phyloP scores from a whole-genome alignment of 768 basidiomycete species.

The Kwoniella europaea region DNA sequence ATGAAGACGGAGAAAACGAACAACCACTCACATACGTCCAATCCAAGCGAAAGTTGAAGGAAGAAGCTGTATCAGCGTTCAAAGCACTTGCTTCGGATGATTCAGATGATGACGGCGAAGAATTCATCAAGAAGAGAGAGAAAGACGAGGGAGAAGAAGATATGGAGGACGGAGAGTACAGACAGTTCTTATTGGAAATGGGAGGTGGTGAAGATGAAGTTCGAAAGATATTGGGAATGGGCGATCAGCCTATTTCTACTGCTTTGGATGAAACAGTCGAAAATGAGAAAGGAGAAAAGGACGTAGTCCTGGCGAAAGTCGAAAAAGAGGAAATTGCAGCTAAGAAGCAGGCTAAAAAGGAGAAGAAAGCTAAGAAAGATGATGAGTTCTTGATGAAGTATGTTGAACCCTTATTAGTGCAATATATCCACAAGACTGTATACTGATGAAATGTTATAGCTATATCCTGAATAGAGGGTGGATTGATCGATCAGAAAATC shows the following conservation, averaged over 20 bases:
- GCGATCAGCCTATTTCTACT: constrained; percentile 32
- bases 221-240: constrained; percentile 66
- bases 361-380: constrained; percentile 68
- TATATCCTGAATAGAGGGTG: constrained; percentile 98
- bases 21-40: constrained; percentile 70
- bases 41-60: constrained; percentile 74
- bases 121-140: constrained; percentile 66
- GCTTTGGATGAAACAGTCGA: constrained; percentile 44
- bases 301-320: background rate
- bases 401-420: constrained; percentile 51
- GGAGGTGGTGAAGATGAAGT: constrained; percentile 73
- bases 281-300: constrained; percentile 39
- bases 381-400: constrained; percentile 91
- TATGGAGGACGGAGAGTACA: constrained; percentile 83
- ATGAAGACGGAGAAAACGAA: constrained; percentile 40
- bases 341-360: constrained; percentile 54
- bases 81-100: constrained; percentile 60
- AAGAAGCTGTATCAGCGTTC: constrained; percentile 86
- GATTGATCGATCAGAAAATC: constrained; percentile 78
- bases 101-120: constrained; percentile 57
- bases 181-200: constrained; percentile 73
- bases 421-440: too few species aligned
- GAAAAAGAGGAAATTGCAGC: constrained; percentile 54
- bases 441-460: constrained; percentile 60
- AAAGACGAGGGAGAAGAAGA: constrained; percentile 78